phyloP scores from a whole-genome alignment of 192 early-diverging fungal genomes.

The Linnemannia zychae region DNA sequence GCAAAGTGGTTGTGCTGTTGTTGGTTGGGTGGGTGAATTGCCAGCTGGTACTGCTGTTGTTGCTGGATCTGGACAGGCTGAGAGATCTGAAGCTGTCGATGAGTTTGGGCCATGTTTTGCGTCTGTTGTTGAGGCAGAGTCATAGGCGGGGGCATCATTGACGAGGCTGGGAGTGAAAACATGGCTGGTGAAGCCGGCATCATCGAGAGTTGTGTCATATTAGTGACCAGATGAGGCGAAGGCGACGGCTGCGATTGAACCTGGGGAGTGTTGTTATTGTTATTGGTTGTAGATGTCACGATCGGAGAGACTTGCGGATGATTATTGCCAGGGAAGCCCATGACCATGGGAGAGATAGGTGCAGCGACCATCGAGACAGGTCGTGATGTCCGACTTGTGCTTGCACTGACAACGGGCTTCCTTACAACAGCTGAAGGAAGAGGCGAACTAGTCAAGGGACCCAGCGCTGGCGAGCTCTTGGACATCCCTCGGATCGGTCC shows the following conservation, averaged over 20 bases:
- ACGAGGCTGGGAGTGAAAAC: slow-evolving; percentile 43
- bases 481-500: slow-evolving; percentile 17
- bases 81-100: slow-evolving; percentile 34
- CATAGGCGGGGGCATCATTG: slow-evolving; percentile 45
- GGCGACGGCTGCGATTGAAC: slow-evolving; percentile 31
- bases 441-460: slow-evolving; percentile 15
- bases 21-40: slow-evolving; percentile 4
- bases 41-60: slow-evolving; percentile 14
- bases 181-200: slow-evolving; percentile 34
- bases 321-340: slow-evolving; percentile 8
- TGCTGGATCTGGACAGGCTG: slow-evolving; percentile 20
- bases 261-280: not conserved
- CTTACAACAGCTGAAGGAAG: not conserved
- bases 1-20: not conserved
- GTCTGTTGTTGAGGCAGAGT: slow-evolving; percentile 41
- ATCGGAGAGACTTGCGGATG: slow-evolving; percentile 25
- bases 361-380: not conserved
- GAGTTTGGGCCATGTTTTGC: slow-evolving; percentile 10
- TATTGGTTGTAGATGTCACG: slow-evolving; percentile 28
- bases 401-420: slow-evolving; percentile 12
- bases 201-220: slow-evolving; percentile 48
- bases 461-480: slow-evolving; percentile 32
- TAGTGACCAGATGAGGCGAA: slow-evolving; percentile 32
- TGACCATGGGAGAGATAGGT: slow-evolving; percentile 19
- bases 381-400: slow-evolving; percentile 11